Evolutionary conservation across 2,329 filamentous ascomycete genomes (phyloP).

Genomic region (Neobulgaria alba): DNA sequence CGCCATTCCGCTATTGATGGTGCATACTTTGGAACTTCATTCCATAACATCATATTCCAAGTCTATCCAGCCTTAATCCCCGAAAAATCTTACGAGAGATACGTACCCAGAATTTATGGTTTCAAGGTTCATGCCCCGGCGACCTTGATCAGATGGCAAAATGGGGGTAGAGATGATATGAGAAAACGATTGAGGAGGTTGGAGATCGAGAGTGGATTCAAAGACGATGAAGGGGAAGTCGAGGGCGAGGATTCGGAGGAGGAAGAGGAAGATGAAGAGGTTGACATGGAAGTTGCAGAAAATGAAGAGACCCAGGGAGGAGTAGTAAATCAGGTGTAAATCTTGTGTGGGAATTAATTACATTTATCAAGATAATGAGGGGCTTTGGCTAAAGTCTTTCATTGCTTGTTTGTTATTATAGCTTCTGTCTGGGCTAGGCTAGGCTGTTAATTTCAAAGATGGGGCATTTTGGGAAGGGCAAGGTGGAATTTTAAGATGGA

Average conservation of each 20-base stretch:
- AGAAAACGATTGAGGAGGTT: constrained; percentile 62
- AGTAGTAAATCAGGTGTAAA: constrained; percentile 10
- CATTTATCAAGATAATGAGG: constrained; percentile 1
- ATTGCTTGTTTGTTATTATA: too few species aligned
- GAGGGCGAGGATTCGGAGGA: constrained; percentile 51
- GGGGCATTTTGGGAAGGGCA: constrained; percentile 8
- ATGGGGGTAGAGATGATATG: constrained; percentile 72
- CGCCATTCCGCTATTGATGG: constrained; percentile 93
- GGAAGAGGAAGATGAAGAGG: constrained; percentile 35
- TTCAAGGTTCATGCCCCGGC: constrained; percentile 92
- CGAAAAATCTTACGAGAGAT: constrained; percentile 74
- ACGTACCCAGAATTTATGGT: constrained; percentile 84
- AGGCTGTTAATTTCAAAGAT: background rate
- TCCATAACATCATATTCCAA: constrained; percentile 99
- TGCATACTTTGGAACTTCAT: constrained; percentile 95
- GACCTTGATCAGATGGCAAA: constrained; percentile 85
- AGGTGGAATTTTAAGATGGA: constrained; percentile 6
- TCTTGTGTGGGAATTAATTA: background rate
- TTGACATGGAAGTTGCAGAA: constrained; percentile 22
- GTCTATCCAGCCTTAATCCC: constrained; percentile 90
- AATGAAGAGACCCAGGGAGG: constrained; percentile 18
- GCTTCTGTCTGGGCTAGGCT: too few species aligned
- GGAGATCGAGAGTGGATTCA: constrained; percentile 72
- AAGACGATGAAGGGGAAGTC: constrained; percentile 54
- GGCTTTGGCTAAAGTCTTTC: constrained; percentile 7